Base-by-base conservation (phyloP, 208 protist species). In the Phytomonas sp. region DNA sequence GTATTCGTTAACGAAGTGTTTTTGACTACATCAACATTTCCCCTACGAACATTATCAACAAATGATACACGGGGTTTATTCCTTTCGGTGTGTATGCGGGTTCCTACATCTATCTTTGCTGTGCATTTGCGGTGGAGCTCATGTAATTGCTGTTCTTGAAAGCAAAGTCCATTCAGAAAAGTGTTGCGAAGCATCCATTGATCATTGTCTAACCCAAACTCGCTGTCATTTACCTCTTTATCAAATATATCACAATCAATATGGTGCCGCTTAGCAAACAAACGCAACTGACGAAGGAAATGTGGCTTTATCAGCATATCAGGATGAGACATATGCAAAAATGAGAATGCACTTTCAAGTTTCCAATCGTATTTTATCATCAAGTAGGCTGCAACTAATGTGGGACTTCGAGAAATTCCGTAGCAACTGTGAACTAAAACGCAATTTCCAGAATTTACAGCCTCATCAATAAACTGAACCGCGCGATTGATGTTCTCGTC, bases 141-240 rank as follows among this genome's bases (percentile, higher is more conserved):
- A 74, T 87, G 90, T n/a, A 75, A 33, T 33, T 84, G 63, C 70
- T 95, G 90, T 7, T 83, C 77, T 30, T 87, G 78, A 68, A 75
- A 90, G n/a, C 80, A 73, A 4, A 97, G 77, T 13, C 88, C 85
- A 72, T 97, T 97, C 46, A 95, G 76, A 61, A 93, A 74, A 7
- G 92, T 97, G 76, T 97, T 97, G 30, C 89, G 83, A 60, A 97
- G 83, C 86, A 97, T 90, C 92, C 89, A 95, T 73, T 97, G 92
- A 70, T 95, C 92, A 73, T 95, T 97, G 68, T 97, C 89, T 5
- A 97, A 78, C 28, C 81, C 84, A 67, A 95, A 97, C 28, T 79
- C 51, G 65, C 76, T 83, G 71, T 92, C 87, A 68, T 97, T 88
- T 8, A 94, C 81, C 34, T 88, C 79, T n/a, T 75, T 56, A 63